These are phyloP conservation scores for Prunus salicina DNA, from an alignment of 306 rosid genomes.

Conservation along the genomic window DNA sequence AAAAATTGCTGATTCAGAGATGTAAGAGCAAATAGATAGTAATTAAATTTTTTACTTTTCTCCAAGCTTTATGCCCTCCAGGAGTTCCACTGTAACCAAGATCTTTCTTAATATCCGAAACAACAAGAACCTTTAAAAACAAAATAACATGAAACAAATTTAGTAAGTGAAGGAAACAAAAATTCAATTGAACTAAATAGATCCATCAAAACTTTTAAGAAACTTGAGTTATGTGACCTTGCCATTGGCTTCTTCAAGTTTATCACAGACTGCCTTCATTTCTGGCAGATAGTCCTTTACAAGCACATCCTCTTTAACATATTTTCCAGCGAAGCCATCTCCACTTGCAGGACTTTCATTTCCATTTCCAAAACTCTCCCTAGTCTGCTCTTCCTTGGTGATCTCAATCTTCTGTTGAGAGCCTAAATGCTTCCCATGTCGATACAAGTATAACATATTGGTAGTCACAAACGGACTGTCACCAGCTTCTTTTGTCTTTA, in stretches of 20 bases:
- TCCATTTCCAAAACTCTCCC: constrained; percentile 22
- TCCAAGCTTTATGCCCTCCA: constrained; percentile 67
- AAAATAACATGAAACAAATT: constrained; percentile 18
- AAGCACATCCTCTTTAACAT: constrained; percentile 45
- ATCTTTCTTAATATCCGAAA: constrained; percentile 71
- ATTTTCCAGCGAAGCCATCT: constrained; percentile 26
- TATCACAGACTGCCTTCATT: constrained; percentile 63
- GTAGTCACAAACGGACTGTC: constrained; percentile 48
- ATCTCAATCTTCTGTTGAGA: constrained; percentile 69
- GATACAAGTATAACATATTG: constrained; percentile 69
- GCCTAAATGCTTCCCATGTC: constrained; percentile 64
- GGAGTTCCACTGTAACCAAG: constrained; percentile 69
- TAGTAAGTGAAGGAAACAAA: constrained; percentile 7
- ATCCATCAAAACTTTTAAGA: constrained; percentile 1
- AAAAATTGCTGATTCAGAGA: not conserved
- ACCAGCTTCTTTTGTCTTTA: constrained; percentile 56
- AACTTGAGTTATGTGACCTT: constrained; percentile 44
- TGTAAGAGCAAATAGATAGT: not conserved
- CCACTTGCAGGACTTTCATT: constrained; percentile 19
- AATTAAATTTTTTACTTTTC: constrained; percentile 39
- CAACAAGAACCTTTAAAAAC: constrained; percentile 73
- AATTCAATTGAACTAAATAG: not conserved
- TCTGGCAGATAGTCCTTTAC: constrained; percentile 72
- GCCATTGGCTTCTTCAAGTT: constrained; percentile 73
- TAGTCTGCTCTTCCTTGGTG: constrained; percentile 39